phyloP scores from a whole-genome alignment of 2,329 filamentous ascomycete genomes.

The Nothophoma quercina region DNA sequence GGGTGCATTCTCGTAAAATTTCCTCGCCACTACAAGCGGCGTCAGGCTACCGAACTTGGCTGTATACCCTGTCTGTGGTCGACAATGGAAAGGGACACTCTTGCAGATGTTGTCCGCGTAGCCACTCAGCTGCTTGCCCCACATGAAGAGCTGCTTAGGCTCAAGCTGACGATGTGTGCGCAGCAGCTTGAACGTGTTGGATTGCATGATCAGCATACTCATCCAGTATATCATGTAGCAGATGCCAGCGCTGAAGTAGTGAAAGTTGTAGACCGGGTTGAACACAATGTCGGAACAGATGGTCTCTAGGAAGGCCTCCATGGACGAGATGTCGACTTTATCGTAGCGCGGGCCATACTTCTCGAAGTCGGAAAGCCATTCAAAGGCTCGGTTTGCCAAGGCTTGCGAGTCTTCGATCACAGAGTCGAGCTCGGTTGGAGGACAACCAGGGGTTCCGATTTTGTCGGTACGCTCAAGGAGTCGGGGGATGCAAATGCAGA shows the following conservation, averaged over 20 bases:
- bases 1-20: constrained; percentile 41
- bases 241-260: constrained; percentile 42
- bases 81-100: constrained; percentile 42
- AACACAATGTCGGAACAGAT: constrained; percentile 39
- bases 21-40: constrained; percentile 46
- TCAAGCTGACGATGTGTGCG: constrained; percentile 33
- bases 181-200: constrained; percentile 44
- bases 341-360: constrained; percentile 40
- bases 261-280: constrained; percentile 41
- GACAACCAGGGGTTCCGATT: background rate
- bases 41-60: constrained; percentile 45
- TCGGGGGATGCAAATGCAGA: constrained; percentile 44
- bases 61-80: constrained; percentile 38
- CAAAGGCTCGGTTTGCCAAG: constrained; percentile 35
- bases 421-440: constrained; percentile 24
- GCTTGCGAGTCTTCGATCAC: constrained; percentile 38
- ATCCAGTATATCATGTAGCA: constrained; percentile 49
- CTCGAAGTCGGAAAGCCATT: constrained; percentile 44
- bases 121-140: constrained; percentile 40
- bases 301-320: constrained; percentile 36
- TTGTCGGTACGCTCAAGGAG: constrained; percentile 45
- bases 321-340: constrained; percentile 29
- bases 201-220: constrained; percentile 46
- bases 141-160: constrained; percentile 40
- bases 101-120: constrained; percentile 45